Base-by-base conservation (phyloP, 306 rosid genomes). In the Vicia villosa region DNA sequence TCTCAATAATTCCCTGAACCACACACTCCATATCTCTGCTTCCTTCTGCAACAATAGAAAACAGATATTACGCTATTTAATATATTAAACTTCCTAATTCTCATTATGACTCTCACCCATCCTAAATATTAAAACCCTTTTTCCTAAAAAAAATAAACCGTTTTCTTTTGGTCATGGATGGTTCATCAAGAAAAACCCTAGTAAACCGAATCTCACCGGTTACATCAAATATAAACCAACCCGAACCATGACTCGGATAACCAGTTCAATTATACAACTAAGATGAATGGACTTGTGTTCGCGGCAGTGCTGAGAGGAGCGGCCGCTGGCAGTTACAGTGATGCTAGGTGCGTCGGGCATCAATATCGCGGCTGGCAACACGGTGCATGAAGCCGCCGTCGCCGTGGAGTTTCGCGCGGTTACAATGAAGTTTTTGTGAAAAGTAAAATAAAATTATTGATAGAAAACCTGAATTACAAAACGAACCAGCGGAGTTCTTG, bases 1-100 rank as follows among this genome's bases (percentile, higher is more conserved):
- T 93, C 83, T 90, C 98, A 59, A 93, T 88, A 57, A 88, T 90
- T 37, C 96, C 98, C 71, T 93, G 97, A 76, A 90, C 97, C 66
- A 93, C 96, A 52, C 97, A 93, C 86, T 90, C 98, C 96, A 93
- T 90, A 61, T 51, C 46, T 9, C 40, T 9, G 5, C 67, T 34
- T 13, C 41, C 54, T 37, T 57, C 37, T 17, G 14, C 83, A 69
- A 20, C 74, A 74, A 57, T 16, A 49, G 24, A 77, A 42, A 50
- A 43, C 12, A 81, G 14, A 54, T 10, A 3, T 40, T 20, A 19
- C 8, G 75, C 3, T 7, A 68, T 30, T 72, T n/a, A n/a, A n/a
- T n/a, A n/a, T n/a, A 54, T 61, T 5, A 28, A 28, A 0, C 4
- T 28, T 28, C 32, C 4, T 28, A 28, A 28, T 28, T 28, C 32